Base-by-base conservation (phyloP, 2,329 filamentous ascomycete genomes). In the Catunica adiposa region DNA sequence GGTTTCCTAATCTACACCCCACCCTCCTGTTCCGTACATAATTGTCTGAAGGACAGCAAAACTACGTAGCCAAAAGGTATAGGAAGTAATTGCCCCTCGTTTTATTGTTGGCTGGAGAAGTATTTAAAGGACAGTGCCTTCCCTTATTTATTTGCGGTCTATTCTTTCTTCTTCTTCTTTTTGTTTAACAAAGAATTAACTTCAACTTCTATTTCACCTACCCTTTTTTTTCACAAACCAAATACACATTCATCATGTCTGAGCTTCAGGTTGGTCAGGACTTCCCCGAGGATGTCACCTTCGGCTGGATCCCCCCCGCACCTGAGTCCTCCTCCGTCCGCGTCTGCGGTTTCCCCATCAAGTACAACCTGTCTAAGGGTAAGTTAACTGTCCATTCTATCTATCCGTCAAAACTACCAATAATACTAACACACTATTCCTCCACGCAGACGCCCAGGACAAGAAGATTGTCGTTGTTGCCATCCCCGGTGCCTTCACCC, bases 301-400 rank as follows among this genome's bases (percentile, higher is more conserved):
- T 96, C 76, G 84, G 80, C 64, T 92, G 89, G 77, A 79, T 92
- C 62, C 83, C 86, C 59, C 87, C 86, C 69, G 77, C 80, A 14
- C 72, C 77, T 57, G 86, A 90, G 63, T 77, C 73, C 53, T 72
- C 77, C 61, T 76, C 78, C 62, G 78, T 94, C 63, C 86, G 79
- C 55, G 73, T 78, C 60, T 95, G 89, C 70, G 89, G 89, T 62
- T 77, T 84, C 58, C 87, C 88, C 59, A 76, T 82, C 65, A 77
- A 78, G 65, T 94, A 84, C 73, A 74, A 92, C 63, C 89, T 89
- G 65, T 84, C 80, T 73, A 84, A 89, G 70, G 77, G 79, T 80
- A 69, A 50, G 70, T 64, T 48, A 22, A 38, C 22, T 54, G 26
- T 29, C 20, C 54, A 15, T 14, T 38, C 11, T n/a, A 38, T 38